Percentiles rank a stretch among this genome's conserved stretches.
These are phyloP conservation scores for Saccharomyces hybrid DNA, from an alignment of 1,139 yeast species.

Conservation along the genomic window DNA sequence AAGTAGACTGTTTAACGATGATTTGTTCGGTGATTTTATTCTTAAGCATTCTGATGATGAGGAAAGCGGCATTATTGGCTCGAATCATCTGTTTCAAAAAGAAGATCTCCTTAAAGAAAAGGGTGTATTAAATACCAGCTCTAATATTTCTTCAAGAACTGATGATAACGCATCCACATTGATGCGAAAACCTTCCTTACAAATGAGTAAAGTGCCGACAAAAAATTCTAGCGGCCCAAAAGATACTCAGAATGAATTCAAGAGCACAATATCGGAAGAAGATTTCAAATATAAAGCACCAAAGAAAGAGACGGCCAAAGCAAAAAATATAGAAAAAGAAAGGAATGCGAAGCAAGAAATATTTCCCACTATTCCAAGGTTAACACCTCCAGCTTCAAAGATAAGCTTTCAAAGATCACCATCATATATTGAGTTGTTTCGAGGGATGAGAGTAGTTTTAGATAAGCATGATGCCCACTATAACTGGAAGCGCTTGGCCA, in stretches of 20 bases:
- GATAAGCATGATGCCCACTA: slow-evolving; percentile 28
- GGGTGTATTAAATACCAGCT: background rate
- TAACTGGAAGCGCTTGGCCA: slow-evolving; percentile 28
- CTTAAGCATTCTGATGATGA: slow-evolving; percentile 2
- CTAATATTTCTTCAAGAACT: background rate
- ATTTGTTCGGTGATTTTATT: slow-evolving; percentile 25
- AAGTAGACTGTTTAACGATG: slow-evolving; percentile 23
- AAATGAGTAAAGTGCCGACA: background rate
- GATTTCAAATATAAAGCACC: background rate
- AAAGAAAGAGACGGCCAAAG: background rate
- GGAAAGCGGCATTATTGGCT: background rate
- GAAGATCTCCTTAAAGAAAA: slow-evolving; percentile 1
- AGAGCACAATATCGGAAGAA: background rate
- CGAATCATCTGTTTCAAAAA: background rate
- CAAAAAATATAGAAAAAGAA: background rate
- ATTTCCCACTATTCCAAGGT: slow-evolving; percentile 1
- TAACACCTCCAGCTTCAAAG: background rate
- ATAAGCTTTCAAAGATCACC: slow-evolving; percentile 19
- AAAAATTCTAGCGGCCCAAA: background rate
- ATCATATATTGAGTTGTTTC: slow-evolving; percentile 26
- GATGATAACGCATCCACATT: background rate
- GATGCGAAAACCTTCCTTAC: background rate
- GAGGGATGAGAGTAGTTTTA: slow-evolving; percentile 27
- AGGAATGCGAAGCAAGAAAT: background rate
- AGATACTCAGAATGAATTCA: background rate